These are phyloP conservation scores for Sporisorium reilianum DNA, from an alignment of 1,284 basidiomycete species.

Conservation along the genomic window DNA sequence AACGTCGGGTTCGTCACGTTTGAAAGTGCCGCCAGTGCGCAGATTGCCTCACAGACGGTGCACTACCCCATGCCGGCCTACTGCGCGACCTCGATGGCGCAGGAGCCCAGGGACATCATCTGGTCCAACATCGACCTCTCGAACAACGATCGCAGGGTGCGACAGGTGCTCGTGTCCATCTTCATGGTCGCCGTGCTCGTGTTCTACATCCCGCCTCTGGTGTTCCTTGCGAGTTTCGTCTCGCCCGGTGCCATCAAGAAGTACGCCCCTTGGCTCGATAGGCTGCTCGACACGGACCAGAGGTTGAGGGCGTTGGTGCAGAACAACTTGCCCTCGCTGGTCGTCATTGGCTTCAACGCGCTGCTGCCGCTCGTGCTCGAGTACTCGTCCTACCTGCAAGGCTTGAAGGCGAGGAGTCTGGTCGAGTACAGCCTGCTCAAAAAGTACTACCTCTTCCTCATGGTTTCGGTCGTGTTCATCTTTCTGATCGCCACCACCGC, in stretches of 20 bases:
- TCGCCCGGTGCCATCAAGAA: conserved; percentile 93
- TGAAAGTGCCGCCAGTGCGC: conserved; percentile 90
- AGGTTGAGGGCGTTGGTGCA: conserved; percentile 87
- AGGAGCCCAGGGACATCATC: conserved; percentile 94
- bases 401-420: conserved; percentile 87
- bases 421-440: conserved; percentile 92
- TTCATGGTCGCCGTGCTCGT: conserved; percentile 77
- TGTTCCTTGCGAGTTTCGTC: conserved; percentile 82
- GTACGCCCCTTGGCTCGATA: conserved; percentile 82
- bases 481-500: conserved; percentile 91
- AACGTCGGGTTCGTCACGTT: conserved; percentile 95
- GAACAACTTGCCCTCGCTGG: conserved; percentile 90
- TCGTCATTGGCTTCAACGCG: conserved; percentile 90
- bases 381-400: conserved; percentile 85
- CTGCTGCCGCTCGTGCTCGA: conserved; percentile 89
- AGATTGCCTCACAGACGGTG: conserved; percentile 89
- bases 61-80: conserved; percentile 72
- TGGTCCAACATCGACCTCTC: conserved; percentile 86
- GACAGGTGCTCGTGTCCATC: conserved; percentile 70
- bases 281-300: conserved; percentile 81
- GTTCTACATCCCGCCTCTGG: conserved; percentile 67
- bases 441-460: conserved; percentile 85
- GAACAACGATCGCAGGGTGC: conserved; percentile 66
- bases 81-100: conserved; percentile 73
- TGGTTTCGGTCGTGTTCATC: conserved; percentile 94